Evolutionary conservation across 2,329 filamentous ascomycete species (phyloP), one percentile per base, ranked within the genome.

Genomic region (Colletotrichum euphorbiae): DNA sequence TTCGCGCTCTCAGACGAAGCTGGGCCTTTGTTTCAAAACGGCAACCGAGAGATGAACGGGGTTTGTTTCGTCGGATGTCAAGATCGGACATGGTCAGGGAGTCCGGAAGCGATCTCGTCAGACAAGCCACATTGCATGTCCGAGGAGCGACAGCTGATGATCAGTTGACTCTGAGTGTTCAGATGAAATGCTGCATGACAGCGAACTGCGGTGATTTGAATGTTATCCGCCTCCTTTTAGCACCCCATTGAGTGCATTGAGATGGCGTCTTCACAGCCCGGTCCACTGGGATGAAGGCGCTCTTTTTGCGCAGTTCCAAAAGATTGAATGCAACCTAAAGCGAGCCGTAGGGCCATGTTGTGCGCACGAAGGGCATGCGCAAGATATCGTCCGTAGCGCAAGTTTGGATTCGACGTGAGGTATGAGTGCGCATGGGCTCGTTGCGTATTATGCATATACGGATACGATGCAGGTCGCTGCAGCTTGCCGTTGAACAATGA

Each of bases 1-100:
- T 42, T 24, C 31, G 52, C 65, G 65, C 51, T 67, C 52, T 67
- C 60, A 58, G 60, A 58, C 21, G 65, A 64, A 58, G 60, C 60
- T 33, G 43, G 52, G 24, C n/a, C 19, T 38, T 46, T 31, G 65
- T 67, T 67, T 67, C 60, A 58, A 58, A 63, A 63, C 64, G 36
- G 21, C 17, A 51, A 11, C 36, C 19, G 45, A 42, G 58, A 50
- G 28, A 64, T 46, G 61, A 58, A 38, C 46, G 24, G 17, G 21
- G 15, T 38, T 58, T 40, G 65, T 54, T 67, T 64, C 45, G 43
- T 64, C 46, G 54, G 31, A 64, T 58, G 65, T 64, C 46, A 57
- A 64, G 46, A 67, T 67, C 60, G 60, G 65, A 64, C 38, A 46
- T 28, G n/a, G 36, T 38, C 28, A 58, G 48, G 52, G 54, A 46